Conservation (phyloP, 2,329 filamentous ascomycete species). For the Ceratocystis colombiana region DNA sequence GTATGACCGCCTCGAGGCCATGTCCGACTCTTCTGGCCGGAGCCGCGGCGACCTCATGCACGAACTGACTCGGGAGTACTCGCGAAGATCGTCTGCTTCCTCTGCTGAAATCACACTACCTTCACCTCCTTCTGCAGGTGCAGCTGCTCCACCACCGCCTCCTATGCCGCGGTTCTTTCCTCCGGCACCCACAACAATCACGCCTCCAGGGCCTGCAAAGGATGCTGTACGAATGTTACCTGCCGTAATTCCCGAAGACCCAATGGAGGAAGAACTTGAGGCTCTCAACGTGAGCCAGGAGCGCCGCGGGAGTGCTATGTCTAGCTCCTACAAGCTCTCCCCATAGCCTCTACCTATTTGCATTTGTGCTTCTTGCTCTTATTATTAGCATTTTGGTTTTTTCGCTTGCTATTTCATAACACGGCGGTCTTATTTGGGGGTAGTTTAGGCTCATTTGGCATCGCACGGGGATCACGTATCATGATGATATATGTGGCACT, state of each 20-base stretch:
- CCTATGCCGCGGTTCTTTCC: slow-evolving; percentile 3
- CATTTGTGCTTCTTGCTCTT: background rate
- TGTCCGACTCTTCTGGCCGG: slow-evolving; percentile 23
- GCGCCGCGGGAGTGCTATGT: slow-evolving; percentile 18
- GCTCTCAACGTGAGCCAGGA: slow-evolving; percentile 8
- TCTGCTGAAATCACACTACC: slow-evolving; percentile 5
- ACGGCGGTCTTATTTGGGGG: background rate
- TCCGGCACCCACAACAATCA: background rate
- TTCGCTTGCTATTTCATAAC: background rate
- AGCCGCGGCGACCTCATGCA: slow-evolving; percentile 23
- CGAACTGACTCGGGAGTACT: slow-evolving; percentile 20
- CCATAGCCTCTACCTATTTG: background rate
- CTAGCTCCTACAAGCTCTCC: slow-evolving; percentile 21
- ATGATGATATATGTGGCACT: background rate
- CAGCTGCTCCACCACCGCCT: slow-evolving; percentile 1
- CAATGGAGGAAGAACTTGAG: slow-evolving; percentile 21
- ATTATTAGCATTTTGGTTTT: background rate
- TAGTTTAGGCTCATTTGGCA: background rate
- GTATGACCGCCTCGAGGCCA: slow-evolving; percentile 40
- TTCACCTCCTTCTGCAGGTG: slow-evolving; percentile 9
- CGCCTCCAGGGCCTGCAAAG: slow-evolving; percentile 17
- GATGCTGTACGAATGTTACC: slow-evolving; percentile 18
- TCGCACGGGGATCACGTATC: background rate
- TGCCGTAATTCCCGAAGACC: slow-evolving; percentile 23
- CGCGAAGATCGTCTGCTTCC: slow-evolving; percentile 21